phyloP scores from a whole-genome alignment of 2,329 filamentous ascomycete genomes.

The Penicillium sumatraense region DNA sequence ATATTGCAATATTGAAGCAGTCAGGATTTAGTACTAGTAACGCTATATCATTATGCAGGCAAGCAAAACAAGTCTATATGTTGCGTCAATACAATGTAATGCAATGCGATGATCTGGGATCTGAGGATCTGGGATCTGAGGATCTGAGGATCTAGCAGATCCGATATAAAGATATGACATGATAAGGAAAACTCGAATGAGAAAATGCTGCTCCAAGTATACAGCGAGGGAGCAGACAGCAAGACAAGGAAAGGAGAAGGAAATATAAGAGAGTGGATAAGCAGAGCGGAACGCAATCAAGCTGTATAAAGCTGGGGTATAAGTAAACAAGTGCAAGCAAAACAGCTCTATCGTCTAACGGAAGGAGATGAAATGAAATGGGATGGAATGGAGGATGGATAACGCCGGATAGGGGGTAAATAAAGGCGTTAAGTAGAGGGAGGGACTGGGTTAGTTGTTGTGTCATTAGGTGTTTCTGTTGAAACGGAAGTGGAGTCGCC shows the following conservation, averaged over 20 bases:
- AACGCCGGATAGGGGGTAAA: constrained; percentile 2
- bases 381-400: not conserved
- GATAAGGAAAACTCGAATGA: constrained; percentile 6
- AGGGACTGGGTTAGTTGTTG: constrained; percentile 18
- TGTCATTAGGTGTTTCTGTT: constrained; percentile 6
- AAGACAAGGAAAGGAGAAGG: not conserved
- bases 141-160: not conserved
- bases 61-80: constrained; percentile 12
- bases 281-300: not conserved
- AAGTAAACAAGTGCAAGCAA: constrained; percentile 19
- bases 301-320: constrained; percentile 23
- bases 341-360: constrained; percentile 31
- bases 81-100: not conserved
- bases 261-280: constrained; percentile 13
- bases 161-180: not conserved
- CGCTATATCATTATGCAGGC: constrained; percentile 5
- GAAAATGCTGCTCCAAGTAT: no score
- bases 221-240: not conserved
- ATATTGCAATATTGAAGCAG: no score
- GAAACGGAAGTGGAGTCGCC: constrained; percentile 1
- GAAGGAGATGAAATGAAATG: constrained; percentile 10
- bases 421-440: constrained; percentile 13
- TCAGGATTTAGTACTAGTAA: not conserved
- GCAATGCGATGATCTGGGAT: not conserved
- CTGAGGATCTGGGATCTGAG: not conserved